Percentiles rank a stretch among this genome's conserved stretches.
Evolutionary conservation across 306 rosid species (phyloP).

Genomic region (Cotoneaster glaucophyllus): DNA sequence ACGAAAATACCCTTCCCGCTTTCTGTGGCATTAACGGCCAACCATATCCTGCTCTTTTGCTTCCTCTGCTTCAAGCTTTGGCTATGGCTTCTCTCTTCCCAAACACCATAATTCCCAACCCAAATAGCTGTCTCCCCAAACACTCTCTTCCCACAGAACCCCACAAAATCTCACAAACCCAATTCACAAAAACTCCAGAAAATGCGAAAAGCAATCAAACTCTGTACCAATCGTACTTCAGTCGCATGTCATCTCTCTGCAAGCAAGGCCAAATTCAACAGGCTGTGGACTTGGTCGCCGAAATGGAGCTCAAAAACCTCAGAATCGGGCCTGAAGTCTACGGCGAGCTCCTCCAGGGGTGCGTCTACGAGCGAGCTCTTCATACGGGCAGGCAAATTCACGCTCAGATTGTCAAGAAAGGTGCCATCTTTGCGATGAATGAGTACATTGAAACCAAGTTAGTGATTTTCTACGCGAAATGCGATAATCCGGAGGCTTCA

Average conservation of each 20-base stretch:
- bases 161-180: constrained; percentile 18
- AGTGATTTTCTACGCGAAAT: constrained; percentile 69
- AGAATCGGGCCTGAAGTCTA: constrained; percentile 41
- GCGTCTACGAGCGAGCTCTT: constrained; percentile 63
- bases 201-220: constrained; percentile 9
- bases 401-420: constrained; percentile 50
- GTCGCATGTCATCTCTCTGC: constrained; percentile 42
- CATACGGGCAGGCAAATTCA: constrained; percentile 65
- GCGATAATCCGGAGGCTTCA: constrained; percentile 32
- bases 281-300: constrained; percentile 37
- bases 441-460: constrained; percentile 59
- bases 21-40: constrained; percentile 1
- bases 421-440: constrained; percentile 27
- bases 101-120: constrained; percentile 17
- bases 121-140: constrained; percentile 17
- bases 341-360: constrained; percentile 73
- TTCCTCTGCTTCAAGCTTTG: constrained; percentile 17
- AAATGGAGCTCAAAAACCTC: constrained; percentile 25
- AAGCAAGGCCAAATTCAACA: constrained; percentile 41
- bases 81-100: constrained; percentile 2
- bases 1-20: constrained; percentile 20
- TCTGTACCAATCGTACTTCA: constrained; percentile 30
- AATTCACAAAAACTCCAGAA: constrained; percentile 16
- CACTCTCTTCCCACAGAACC: constrained; percentile 16
- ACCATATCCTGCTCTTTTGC: not conserved